Evolutionary conservation across 75 land plant genomes (phyloP).

Genomic region (Isoetes taiwanensis): DNA sequence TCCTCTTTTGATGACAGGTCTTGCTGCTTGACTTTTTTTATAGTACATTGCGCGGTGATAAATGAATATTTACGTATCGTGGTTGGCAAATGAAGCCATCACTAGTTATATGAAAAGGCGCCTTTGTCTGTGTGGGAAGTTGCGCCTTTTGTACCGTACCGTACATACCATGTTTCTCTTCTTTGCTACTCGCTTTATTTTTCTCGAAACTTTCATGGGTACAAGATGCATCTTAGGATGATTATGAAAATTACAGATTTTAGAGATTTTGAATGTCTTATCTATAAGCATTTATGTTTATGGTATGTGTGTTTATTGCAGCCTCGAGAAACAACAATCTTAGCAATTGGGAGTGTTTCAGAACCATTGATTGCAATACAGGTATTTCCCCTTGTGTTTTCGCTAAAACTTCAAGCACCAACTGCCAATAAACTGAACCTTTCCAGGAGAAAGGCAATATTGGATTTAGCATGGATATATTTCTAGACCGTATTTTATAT

Average conservation of each 20-base stretch:
- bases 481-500: conserved; percentile 46
- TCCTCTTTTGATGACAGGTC: no score
- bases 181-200: no score
- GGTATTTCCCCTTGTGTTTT: conserved; percentile 29
- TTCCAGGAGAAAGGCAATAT: conserved; percentile 27
- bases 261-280: not conserved
- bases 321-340: conserved; percentile 78
- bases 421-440: not conserved
- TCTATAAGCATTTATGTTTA: not conserved
- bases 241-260: not conserved
- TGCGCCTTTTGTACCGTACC: no score
- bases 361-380: conserved; percentile 45
- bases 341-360: conserved; percentile 60
- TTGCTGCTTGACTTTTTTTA: no score
- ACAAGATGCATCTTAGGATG: no score
- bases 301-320: conserved; percentile 21
- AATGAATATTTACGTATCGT: no score
- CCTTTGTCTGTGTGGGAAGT: no score
- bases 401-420: not conserved
- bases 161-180: no score
- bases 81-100: no score
- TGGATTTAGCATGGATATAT: conserved; percentile 24
- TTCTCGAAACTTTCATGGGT: no score
- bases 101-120: no score
- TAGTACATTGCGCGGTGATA: no score